These are phyloP conservation scores for Penicillium cataractarum DNA, from an alignment of 495 filamentous ascomycete species.

Conservation along the genomic window DNA sequence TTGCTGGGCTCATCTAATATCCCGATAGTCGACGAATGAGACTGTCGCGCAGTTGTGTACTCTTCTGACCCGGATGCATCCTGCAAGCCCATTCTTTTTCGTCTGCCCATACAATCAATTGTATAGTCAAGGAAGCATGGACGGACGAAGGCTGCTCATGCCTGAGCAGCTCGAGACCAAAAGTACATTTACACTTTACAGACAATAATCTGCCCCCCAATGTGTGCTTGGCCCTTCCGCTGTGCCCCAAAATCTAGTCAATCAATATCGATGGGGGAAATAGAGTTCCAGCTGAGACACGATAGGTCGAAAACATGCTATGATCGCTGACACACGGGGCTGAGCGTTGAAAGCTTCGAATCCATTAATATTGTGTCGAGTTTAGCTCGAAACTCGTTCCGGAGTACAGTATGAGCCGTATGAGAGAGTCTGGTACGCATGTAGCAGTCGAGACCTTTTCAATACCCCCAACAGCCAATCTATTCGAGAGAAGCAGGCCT, in stretches of 20 bases:
- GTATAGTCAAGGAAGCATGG: not conserved
- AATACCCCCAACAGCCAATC: conserved; percentile 8
- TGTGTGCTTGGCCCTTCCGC: not conserved
- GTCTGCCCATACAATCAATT: not conserved
- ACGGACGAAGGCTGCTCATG: not conserved
- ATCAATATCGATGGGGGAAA: not conserved
- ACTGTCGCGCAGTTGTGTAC: conserved; percentile 14
- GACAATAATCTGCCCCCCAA: not conserved
- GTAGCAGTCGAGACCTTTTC: not conserved
- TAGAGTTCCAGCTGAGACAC: not conserved
- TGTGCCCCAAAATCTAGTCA: not conserved
- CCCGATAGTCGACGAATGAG: conserved; percentile 11
- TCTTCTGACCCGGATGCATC: conserved; percentile 20
- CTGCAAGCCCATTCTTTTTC: conserved; percentile 15
- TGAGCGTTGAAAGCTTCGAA: not conserved
- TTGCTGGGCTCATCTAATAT: not conserved
- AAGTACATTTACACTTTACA: not conserved
- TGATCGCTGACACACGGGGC: not conserved
- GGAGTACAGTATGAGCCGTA: not conserved
- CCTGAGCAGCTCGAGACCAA: not conserved
- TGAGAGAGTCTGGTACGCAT: not conserved
- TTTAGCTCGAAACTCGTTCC: conserved; percentile 5
- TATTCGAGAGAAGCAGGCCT: conserved; percentile 12
- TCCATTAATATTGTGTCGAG: not conserved
- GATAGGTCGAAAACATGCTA: conserved; percentile 5